Conservation (phyloP, 176 grass and related monocot species). For the maize (Zea mays) region Zm-B73-REFERENCE-NAM-5.0 NC_050105.1:61336001-61336500, state of each 20-base stretch:
- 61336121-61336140: not conserved
- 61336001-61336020: not conserved
- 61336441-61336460: conserved; percentile 87
- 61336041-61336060: not conserved
- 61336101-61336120: not conserved
- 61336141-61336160: not conserved
- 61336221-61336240: not conserved
- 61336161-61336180: not conserved
- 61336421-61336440: conserved; percentile 58
- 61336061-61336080: too few relatives aligned
- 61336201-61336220: not conserved
- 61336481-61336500: conserved; percentile 62
- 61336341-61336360: conserved; percentile 58
- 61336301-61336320: conserved; percentile 38
- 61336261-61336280: conserved; percentile 30
- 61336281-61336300: conserved; percentile 61
- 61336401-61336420: conserved; percentile 63
- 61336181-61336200: not conserved
- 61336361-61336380: conserved; percentile 72
- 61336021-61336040: not conserved
- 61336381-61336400: conserved; percentile 86
- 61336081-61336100: not conserved
- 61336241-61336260: not conserved
- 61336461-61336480: conserved; percentile 82
- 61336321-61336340: conserved; percentile 41